These are phyloP conservation scores for Rhodocollybia butyracea DNA, from an alignment of 768 basidiomycete species.

Conservation along the genomic window DNA sequence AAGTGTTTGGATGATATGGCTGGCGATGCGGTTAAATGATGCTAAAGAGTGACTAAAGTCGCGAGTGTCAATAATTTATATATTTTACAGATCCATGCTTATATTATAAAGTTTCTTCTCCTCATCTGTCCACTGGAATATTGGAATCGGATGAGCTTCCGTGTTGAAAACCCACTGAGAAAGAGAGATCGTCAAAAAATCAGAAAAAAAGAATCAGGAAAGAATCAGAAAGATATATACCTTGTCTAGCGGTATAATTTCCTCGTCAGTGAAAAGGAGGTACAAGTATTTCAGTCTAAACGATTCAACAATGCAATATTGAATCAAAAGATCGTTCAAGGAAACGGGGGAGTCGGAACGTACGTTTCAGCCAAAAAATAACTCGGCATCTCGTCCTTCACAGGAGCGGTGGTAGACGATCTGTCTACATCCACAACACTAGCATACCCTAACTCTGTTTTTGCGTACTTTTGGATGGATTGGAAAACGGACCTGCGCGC, in stretches of 20 bases:
- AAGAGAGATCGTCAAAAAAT: too few relatives aligned
- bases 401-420: slow-evolving; percentile 16
- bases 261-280: slow-evolving; percentile 58
- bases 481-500: slow-evolving; percentile 35
- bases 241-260: slow-evolving; percentile 46
- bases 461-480: slow-evolving; percentile 45
- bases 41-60: too few relatives aligned
- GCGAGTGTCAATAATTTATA: too few relatives aligned
- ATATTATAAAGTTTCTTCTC: slow-evolving; percentile 47
- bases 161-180: slow-evolving; percentile 69
- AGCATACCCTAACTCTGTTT: slow-evolving; percentile 44
- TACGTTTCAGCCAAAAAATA: slow-evolving; percentile 44
- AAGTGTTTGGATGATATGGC: too few relatives aligned
- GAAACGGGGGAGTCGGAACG: neutral
- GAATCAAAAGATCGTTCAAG: neutral
- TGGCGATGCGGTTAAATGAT: too few relatives aligned
- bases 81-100: neutral
- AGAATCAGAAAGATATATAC: too few relatives aligned
- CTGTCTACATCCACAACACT: slow-evolving; percentile 36
- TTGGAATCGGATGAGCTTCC: slow-evolving; percentile 69
- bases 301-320: too few relatives aligned
- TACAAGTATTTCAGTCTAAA: slow-evolving; percentile 58
- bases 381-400: slow-evolving; percentile 52
- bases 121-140: slow-evolving; percentile 55
- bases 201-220: too few relatives aligned